These are phyloP conservation scores for Coniochaeta sp. DNA, from an alignment of 2,329 filamentous ascomycete genomes.

Conservation along the genomic window DNA sequence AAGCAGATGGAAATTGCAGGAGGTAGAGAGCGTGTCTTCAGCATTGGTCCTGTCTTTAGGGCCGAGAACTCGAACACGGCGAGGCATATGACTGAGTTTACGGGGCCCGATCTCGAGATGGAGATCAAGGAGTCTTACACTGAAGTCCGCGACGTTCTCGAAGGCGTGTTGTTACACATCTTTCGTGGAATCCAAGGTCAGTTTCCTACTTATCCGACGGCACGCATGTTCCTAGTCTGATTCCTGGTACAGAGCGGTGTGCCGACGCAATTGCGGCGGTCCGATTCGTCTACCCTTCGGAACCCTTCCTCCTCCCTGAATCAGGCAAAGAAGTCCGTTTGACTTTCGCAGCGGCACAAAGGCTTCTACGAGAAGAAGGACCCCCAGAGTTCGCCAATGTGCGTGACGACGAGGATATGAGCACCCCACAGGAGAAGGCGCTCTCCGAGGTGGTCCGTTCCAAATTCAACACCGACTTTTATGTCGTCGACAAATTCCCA, in stretches of 20 bases:
- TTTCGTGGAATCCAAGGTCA: conserved; percentile 60
- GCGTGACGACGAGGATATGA: conserved; percentile 65
- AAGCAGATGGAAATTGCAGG: conserved; percentile 83
- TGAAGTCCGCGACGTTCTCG: conserved; percentile 66
- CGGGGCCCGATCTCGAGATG: conserved; percentile 85
- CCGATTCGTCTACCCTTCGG: conserved; percentile 63
- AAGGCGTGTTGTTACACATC: conserved; percentile 69
- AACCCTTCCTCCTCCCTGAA: conserved; percentile 66
- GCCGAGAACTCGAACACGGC: conserved; percentile 84
- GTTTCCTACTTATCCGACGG: conserved; percentile 1
- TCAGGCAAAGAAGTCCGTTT: conserved; percentile 65
- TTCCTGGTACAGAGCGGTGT: conserved; percentile 38
- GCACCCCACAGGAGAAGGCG: conserved; percentile 69
- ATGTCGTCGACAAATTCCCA: conserved; percentile 88
- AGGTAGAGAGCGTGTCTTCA: conserved; percentile 69
- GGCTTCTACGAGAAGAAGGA: conserved; percentile 65
- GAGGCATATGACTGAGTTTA: conserved; percentile 83
- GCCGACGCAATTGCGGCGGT: conserved; percentile 62
- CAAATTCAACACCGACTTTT: conserved; percentile 89
- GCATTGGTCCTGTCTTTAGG: conserved; percentile 74
- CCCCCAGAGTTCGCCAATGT: conserved; percentile 57
- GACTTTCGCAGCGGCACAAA: conserved; percentile 67
- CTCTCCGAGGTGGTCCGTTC: conserved; percentile 75
- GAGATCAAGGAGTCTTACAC: conserved; percentile 73
- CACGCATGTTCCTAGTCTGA: not conserved